These are phyloP conservation scores for Petunia axillaris DNA, from an alignment of 257 asterid genomes.

Conservation along the genomic window DNA sequence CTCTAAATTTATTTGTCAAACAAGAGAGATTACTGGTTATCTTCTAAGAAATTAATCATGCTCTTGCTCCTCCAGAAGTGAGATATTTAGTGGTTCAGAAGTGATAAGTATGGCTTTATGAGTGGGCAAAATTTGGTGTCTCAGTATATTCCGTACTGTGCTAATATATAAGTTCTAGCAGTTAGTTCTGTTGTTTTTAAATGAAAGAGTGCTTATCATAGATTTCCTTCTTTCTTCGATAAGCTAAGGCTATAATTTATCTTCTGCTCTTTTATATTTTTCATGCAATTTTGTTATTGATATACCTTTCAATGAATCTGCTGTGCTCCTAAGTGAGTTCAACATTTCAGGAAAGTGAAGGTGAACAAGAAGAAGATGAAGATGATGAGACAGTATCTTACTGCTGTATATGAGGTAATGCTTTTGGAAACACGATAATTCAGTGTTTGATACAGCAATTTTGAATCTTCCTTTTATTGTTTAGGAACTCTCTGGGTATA, in stretches of 20 bases:
- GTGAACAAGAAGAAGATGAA: neutral
- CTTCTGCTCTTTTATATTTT: neutral
- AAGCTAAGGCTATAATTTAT: neutral
- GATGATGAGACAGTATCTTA: neutral
- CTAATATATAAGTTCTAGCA: too few relatives aligned
- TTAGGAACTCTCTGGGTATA: neutral
- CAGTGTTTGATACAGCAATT: neutral
- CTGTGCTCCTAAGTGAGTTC: neutral
- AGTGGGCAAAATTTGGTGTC: too few relatives aligned
- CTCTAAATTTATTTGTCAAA: too few relatives aligned
- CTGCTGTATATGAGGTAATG: neutral
- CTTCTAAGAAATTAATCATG: too few relatives aligned
- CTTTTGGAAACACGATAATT: neutral
- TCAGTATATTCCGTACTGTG: too few relatives aligned
- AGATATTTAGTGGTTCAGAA: too few relatives aligned
- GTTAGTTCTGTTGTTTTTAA: neutral
- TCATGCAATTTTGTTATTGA: neutral
- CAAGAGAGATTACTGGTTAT: too few relatives aligned
- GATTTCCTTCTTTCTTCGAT: neutral
- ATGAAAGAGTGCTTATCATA: neutral
- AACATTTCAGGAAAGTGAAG: neutral
- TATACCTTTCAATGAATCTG: neutral
- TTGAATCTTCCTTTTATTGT: neutral
- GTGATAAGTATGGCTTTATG: too few relatives aligned
- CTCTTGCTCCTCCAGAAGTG: too few relatives aligned